Percentiles rank a stretch among this genome's conserved stretches.
These are phyloP conservation scores for Metroxylon sagu DNA, from an alignment of 176 grass and related monocot genomes.

Conservation along the genomic window DNA sequence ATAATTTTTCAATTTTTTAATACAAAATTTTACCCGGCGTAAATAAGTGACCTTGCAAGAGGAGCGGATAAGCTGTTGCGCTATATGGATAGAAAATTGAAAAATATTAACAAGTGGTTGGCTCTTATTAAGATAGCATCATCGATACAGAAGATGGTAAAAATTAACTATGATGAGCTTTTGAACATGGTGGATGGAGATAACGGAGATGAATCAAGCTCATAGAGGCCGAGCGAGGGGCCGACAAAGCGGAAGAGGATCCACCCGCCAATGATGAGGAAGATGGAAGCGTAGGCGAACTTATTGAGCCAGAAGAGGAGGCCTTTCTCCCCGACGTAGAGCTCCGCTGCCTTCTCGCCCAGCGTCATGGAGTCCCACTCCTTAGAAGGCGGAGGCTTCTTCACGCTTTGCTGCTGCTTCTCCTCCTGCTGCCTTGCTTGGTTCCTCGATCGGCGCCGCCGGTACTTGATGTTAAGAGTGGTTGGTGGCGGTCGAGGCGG, in stretches of 20 bases:
- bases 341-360: conserved; percentile 64
- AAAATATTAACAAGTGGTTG: too few relatives aligned
- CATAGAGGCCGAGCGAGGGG: conserved; percentile 56
- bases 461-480: conserved; percentile 36
- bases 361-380: conserved; percentile 80
- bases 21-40: not conserved
- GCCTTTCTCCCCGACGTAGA: conserved; percentile 86
- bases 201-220: conserved; percentile 69
- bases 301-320: conserved; percentile 95
- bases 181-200: conserved; percentile 40
- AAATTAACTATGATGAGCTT: not conserved
- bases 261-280: conserved; percentile 66
- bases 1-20: too few relatives aligned
- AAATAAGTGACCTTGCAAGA: too few relatives aligned
- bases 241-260: conserved; percentile 92
- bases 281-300: conserved; percentile 89
- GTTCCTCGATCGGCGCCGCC: conserved; percentile 32
- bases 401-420: not conserved
- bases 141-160: not conserved
- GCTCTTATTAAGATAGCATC: too few relatives aligned
- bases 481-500: conserved; percentile 18
- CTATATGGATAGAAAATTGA: too few relatives aligned
- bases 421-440: conserved; percentile 24
- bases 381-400: conserved; percentile 33
- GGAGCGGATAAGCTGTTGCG: too few relatives aligned